Conservation (phyloP, 257 asterid species). For the Solanum acaule region DNA sequence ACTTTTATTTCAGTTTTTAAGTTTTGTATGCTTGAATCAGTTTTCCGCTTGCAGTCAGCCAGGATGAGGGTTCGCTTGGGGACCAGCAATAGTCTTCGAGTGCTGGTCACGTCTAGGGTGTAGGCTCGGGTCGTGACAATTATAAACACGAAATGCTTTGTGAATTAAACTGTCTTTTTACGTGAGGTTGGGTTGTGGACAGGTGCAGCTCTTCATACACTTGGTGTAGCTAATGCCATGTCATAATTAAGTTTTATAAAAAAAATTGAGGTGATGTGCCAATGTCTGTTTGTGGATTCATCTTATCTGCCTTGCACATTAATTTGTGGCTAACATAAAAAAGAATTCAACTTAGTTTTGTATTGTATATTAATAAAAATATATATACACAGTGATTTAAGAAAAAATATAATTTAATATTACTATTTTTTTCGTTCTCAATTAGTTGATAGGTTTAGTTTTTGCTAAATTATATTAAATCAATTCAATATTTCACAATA, state of each 20-base stretch:
- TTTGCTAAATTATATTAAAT: background rate
- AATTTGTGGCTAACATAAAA: background rate
- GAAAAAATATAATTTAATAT: background rate
- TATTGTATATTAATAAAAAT: background rate
- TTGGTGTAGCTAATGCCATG: background rate
- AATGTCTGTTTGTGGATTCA: background rate
- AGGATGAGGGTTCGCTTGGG: too few species aligned
- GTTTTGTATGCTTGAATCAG: too few species aligned
- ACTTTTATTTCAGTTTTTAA: too few species aligned
- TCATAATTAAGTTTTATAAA: background rate
- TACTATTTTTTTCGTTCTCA: background rate
- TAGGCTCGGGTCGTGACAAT: too few species aligned
- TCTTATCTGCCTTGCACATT: background rate
- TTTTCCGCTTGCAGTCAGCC: too few species aligned
- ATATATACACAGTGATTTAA: background rate
- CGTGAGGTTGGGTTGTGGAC: background rate
- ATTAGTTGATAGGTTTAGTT: background rate
- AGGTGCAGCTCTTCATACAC: background rate
- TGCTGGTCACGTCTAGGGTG: too few species aligned
- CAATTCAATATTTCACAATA: background rate
- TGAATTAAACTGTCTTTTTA: background rate
- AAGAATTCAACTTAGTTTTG: background rate
- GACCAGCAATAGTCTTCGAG: too few species aligned
- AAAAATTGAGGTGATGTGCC: background rate
- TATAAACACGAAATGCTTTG: background rate